Evolutionary conservation across 2,329 filamentous ascomycete genomes (phyloP), one percentile per base, ranked within the genome.

Genomic region (Ceratocystis ficicola): DNA sequence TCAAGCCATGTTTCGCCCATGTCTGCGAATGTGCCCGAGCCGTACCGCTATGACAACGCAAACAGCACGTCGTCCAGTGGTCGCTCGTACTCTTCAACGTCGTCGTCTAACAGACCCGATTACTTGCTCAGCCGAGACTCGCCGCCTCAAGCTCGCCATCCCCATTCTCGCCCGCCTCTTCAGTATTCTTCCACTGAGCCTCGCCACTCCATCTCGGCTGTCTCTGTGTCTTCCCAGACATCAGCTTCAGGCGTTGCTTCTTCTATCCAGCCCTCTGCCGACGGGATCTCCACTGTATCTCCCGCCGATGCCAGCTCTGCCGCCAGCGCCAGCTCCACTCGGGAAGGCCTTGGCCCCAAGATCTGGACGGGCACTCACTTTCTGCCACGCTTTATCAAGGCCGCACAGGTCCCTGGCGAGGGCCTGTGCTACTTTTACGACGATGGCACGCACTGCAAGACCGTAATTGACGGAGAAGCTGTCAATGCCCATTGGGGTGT

Each of bases 401-500:
- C 83, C 55, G 81, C 81, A 30, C 85, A 88, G 65, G 83, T 94
- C 3, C 84, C 87, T 0, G 89, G 89, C 7, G 88, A 94, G 74
- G 90, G 89, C 1, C 74, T 88, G 71, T 94, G 89, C 76, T 94
- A 90, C 73, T 86, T 94, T 69, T 94, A 94, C 73, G 89, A 93
- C 69, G 90, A 95, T 72, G 89, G 88, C 36, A 88, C 85, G 64
- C 86, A 89, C 73, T 93, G 88, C 77, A 90, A 88, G 71, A 89
- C 88, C 46, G 79, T 88, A 32, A 92, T 95, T 69, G 89, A 95
- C 71, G 91, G 91, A 20, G 89, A 95, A 73, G 81, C 81, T 0
- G 90, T 96, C 63, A 96, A 95, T 73, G 89, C 91, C 1, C 89
- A 90, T 70, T 96, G 92, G 92, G 91, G 92, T 17, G 86, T 95